These are phyloP conservation scores for Cudoniella acicularis DNA, from an alignment of 495 filamentous ascomycete species.

Conservation along the genomic window DNA sequence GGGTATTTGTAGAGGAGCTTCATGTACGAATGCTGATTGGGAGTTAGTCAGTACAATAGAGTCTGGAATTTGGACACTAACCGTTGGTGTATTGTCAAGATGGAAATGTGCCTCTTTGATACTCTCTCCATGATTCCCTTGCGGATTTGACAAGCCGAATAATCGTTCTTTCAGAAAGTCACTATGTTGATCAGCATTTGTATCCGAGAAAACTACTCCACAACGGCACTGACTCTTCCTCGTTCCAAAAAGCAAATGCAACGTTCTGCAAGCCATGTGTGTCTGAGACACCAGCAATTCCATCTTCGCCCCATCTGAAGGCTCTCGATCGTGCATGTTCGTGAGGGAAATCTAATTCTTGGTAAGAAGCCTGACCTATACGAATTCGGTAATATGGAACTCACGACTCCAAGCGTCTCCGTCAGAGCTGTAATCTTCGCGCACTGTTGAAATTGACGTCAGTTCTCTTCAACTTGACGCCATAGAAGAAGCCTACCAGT, in stretches of 20 bases:
- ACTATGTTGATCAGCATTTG: slow-evolving; percentile 39
- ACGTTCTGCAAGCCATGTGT: slow-evolving; percentile 87
- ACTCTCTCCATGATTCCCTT: slow-evolving; percentile 95
- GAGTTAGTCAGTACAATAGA: slow-evolving; percentile 6
- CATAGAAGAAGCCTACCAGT: slow-evolving; percentile 52
- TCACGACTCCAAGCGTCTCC: slow-evolving; percentile 95
- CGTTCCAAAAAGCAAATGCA: slow-evolving; percentile 96
- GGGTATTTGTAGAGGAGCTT: slow-evolving; percentile 98
- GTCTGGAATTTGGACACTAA: slow-evolving; percentile 26
- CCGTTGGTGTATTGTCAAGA: slow-evolving; percentile 83
- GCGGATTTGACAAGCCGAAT: slow-evolving; percentile 90
- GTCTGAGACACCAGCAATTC: slow-evolving; percentile 93
- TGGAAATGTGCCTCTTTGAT: slow-evolving; percentile 97
- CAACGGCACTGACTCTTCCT: slow-evolving; percentile 69
- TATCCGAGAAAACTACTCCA: not conserved
- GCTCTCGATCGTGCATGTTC: slow-evolving; percentile 83
- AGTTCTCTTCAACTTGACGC: not conserved
- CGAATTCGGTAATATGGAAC: slow-evolving; percentile 33
- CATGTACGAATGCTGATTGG: slow-evolving; percentile 88
- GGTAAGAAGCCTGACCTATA: not conserved
- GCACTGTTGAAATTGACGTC: slow-evolving; percentile 52
- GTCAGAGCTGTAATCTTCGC: slow-evolving; percentile 84
- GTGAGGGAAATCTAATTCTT: slow-evolving; percentile 75
- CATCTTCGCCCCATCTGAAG: slow-evolving; percentile 95
- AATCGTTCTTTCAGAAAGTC: slow-evolving; percentile 91